A percentile compares a stretch with the other conserved stretches of the same genome.
Evolutionary conservation across 495 filamentous ascomycete genomes (phyloP).

Genomic region (Daldinia bambusicola): DNA sequence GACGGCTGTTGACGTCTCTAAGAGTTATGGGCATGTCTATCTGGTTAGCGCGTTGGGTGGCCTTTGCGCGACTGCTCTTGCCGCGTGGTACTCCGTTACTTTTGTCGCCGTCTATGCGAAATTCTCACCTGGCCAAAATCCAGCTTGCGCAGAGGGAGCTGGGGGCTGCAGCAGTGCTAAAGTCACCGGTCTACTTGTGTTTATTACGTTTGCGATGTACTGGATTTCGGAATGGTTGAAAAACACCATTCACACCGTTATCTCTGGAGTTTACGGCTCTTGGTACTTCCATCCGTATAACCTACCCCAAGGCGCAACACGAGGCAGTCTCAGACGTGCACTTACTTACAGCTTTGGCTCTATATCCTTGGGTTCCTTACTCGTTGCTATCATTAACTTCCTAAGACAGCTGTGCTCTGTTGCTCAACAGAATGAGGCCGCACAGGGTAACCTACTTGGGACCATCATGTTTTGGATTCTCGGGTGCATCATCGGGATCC

Average conservation of each 20-base stretch:
- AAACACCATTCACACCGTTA: conserved; percentile 88
- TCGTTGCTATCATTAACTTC: conserved; percentile 89
- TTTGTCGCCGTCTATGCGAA: conserved; percentile 78
- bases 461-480: conserved; percentile 75
- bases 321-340: conserved; percentile 78
- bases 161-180: conserved; percentile 78
- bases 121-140: conserved; percentile 75
- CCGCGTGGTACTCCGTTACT: conserved; percentile 70
- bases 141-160: conserved; percentile 68
- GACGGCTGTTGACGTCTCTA: conserved; percentile 86
- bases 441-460: conserved; percentile 74
- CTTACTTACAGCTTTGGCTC: conserved; percentile 92
- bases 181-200: conserved; percentile 85
- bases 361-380: conserved; percentile 83
- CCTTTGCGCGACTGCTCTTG: conserved; percentile 75
- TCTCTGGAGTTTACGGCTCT: conserved; percentile 87
- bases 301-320: conserved; percentile 78
- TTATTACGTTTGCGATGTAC: conserved; percentile 88
- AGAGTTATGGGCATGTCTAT: conserved; percentile 85
- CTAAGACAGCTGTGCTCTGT: conserved; percentile 80
- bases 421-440: conserved; percentile 70
- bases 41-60: conserved; percentile 84
- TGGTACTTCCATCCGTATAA: conserved; percentile 83
- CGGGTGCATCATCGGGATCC: conserved; percentile 76
- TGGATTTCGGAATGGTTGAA: conserved; percentile 94